Conservation (phyloP, 805 yeast species). For the Candida sphagnicola region DNA sequence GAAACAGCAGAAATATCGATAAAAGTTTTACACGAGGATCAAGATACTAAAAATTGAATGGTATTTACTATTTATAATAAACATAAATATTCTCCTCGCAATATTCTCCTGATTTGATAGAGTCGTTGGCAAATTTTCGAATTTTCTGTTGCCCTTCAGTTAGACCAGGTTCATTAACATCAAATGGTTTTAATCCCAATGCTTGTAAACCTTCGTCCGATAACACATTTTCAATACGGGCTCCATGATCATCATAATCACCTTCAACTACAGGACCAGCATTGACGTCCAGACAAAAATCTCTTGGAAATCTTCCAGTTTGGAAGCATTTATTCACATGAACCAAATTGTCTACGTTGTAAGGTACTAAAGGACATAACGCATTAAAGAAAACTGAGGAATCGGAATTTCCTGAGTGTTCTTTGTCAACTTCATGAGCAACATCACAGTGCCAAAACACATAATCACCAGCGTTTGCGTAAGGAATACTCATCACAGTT, state of each 20-base stretch:
- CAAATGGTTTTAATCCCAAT: conserved; percentile 20
- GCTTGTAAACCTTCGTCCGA: conserved; percentile 16
- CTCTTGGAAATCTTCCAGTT: conserved; percentile 10
- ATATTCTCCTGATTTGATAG: conserved; percentile 6
- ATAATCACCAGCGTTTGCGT: conserved; percentile 39
- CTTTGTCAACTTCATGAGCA: conserved; percentile 38
- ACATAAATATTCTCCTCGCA: neutral
- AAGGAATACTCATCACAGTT: conserved; percentile 33
- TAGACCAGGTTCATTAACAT: conserved; percentile 14
- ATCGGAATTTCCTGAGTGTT: conserved; percentile 27
- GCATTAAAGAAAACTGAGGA: conserved; percentile 39
- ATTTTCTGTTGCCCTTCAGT: conserved; percentile 18
- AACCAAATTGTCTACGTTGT: conserved; percentile 11
- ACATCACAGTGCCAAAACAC: conserved; percentile 44
- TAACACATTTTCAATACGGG: conserved; percentile 8
- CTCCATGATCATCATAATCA: conserved; percentile 15
- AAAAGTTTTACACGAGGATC: no score
- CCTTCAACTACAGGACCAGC: conserved; percentile 1
- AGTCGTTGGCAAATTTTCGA: conserved; percentile 16
- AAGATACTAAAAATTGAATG: no score
- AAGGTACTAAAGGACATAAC: conserved; percentile 26
- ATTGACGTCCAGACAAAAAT: conserved; percentile 7
- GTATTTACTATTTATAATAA: neutral
- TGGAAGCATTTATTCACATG: conserved; percentile 7
- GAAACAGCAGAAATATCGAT: no score